Percentiles rank a stretch among this genome's conserved stretches.
phyloP scores from a whole-genome alignment of 2,329 filamentous ascomycete species.

The Fusarium robinianum region DNA sequence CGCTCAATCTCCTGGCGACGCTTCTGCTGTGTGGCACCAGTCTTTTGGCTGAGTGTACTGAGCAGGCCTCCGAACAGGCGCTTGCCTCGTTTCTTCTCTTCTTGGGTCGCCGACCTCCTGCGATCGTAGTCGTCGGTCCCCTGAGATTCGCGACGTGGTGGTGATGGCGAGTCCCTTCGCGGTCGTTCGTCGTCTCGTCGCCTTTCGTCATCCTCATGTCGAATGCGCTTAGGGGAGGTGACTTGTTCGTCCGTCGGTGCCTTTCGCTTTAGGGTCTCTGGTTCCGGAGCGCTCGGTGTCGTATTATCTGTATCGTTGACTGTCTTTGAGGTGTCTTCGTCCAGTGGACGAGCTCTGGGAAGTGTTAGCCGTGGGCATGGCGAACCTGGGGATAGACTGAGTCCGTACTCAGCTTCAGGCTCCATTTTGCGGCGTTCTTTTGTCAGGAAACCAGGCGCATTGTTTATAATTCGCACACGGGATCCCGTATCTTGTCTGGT shows the following conservation, averaged over 20 bases:
- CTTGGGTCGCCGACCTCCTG: slow-evolving; percentile 47
- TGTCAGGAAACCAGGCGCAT: background rate
- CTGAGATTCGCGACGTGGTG: slow-evolving; percentile 14
- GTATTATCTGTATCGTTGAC: slow-evolving; percentile 5
- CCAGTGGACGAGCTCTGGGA: slow-evolving; percentile 23
- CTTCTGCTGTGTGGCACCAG: slow-evolving; percentile 65
- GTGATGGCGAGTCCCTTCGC: slow-evolving; percentile 24
- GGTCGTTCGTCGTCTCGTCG: slow-evolving; percentile 15
- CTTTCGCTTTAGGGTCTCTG: slow-evolving; percentile 38
- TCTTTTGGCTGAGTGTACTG: slow-evolving; percentile 76
- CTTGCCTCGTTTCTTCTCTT: slow-evolving; percentile 84
- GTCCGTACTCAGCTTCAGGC: slow-evolving; percentile 29
- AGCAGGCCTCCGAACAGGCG: slow-evolving; percentile 84
- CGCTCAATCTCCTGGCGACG: slow-evolving; percentile 80
- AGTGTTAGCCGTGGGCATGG: slow-evolving; percentile 22
- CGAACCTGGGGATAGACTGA: background rate
- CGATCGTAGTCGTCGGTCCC: slow-evolving; percentile 29
- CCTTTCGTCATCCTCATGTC: slow-evolving; percentile 28
- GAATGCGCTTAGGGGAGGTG: slow-evolving; percentile 35
- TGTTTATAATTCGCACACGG: too few species aligned
- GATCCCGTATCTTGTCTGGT: too few species aligned
- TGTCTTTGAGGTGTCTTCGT: slow-evolving; percentile 12
- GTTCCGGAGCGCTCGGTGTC: slow-evolving; percentile 7
- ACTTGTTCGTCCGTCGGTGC: slow-evolving; percentile 28
- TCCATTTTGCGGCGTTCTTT: slow-evolving; percentile 19